A percentile compares a stretch with the other conserved stretches of the same genome.
phyloP scores from a whole-genome alignment of 352 stramenopile genomes.

The Phytophthora multivora region DNA sequence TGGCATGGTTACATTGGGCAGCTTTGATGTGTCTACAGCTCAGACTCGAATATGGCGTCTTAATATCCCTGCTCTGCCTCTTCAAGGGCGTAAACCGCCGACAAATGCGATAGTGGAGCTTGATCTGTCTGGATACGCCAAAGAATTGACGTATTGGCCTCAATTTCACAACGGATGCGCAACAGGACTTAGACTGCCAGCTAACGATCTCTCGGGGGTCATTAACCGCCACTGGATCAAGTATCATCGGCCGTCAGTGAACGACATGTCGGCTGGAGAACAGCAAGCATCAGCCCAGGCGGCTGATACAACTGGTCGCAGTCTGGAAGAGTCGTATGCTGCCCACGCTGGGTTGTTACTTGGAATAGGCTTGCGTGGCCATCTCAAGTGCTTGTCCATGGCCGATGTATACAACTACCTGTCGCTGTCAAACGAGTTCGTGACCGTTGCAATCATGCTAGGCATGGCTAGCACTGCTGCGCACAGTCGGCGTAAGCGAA shows the following conservation, averaged over 20 bases:
- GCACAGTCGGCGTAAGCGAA: constrained; percentile 72
- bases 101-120: constrained; percentile 93
- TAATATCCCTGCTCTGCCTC: constrained; percentile 90
- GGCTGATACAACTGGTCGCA: constrained; percentile 36
- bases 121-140: constrained; percentile 88
- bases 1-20: constrained; percentile 97
- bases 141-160: constrained; percentile 95
- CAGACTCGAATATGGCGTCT: constrained; percentile 89
- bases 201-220: constrained; percentile 63
- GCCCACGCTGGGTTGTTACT: constrained; percentile 95
- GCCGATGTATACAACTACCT: constrained; percentile 99
- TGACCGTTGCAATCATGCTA: constrained; percentile 96
- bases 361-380: constrained; percentile 93
- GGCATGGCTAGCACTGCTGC: constrained; percentile 96
- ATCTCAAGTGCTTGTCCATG: constrained; percentile 95
- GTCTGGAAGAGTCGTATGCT: constrained; percentile 84
- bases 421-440: constrained; percentile 95
- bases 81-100: constrained; percentile 94
- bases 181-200: constrained; percentile 91
- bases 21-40: constrained; percentile 67
- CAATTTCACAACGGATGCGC: constrained; percentile 99
- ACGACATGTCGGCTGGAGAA: constrained; percentile 13
- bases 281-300: constrained; percentile 16
- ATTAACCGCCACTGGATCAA: constrained; percentile 98
- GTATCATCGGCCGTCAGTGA: constrained; percentile 92